Conservation (phyloP, 345 rosid genomes). For the Syzygium aromaticum region DNA sequence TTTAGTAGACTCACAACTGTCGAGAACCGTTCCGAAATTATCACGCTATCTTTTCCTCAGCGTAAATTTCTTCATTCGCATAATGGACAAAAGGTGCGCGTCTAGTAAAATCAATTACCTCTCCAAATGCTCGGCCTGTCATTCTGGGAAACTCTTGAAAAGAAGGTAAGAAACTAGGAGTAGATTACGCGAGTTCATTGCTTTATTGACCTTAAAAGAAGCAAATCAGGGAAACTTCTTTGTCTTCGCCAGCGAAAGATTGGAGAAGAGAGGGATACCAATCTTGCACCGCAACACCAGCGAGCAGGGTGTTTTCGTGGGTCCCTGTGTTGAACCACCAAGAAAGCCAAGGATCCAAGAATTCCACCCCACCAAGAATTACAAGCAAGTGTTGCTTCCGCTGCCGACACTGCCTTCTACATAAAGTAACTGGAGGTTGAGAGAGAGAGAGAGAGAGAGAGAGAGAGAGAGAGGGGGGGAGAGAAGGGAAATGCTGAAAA, state of each 20-base stretch:
- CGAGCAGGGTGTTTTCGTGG: neutral
- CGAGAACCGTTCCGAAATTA: neutral
- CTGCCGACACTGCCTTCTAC: conserved; percentile 22
- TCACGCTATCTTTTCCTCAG: neutral
- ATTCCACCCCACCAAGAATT: neutral
- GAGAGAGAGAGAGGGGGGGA: neutral
- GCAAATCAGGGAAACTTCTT: neutral
- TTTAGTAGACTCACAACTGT: neutral
- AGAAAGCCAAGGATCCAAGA: neutral
- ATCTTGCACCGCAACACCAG: neutral
- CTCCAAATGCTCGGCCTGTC: neutral
- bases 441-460: neutral
- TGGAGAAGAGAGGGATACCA: neutral
- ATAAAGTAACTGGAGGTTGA: neutral
- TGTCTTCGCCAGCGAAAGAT: neutral
- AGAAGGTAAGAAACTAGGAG: neutral
- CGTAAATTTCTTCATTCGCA: neutral
- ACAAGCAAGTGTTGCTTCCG: neutral
- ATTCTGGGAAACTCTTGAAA: neutral
- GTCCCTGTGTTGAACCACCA: neutral
- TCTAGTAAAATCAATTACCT: neutral
- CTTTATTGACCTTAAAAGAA: neutral
- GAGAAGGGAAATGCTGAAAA: neutral
- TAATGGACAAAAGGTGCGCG: too few species aligned
- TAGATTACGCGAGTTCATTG: neutral